Base-by-base conservation (phyloP, 2,329 filamentous ascomycete species). In the Dothistroma pini region DNA sequence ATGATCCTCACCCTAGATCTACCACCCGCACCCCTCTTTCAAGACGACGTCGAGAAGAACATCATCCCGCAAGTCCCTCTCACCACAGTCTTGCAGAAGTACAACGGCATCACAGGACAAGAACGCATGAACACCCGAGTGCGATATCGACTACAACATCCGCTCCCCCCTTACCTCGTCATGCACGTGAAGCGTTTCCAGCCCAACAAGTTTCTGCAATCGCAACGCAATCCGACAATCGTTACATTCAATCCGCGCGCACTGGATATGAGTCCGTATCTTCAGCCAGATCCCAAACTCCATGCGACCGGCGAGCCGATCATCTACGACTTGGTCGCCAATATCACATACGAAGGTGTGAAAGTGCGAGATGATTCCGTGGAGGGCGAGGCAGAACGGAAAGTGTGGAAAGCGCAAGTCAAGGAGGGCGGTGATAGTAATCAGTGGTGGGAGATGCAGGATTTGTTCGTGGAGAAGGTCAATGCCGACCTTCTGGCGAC, bases 131-230 rank as follows among this genome's bases (percentile, higher is more conserved):
- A 92, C 57, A 90, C 93, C 70, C 87, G 95, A 65, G 89, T 93
- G 70, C 88, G 95, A 35, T 97, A 97, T 77, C 87, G 93, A 16
- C 83, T 99, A 4, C 79, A 96, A 53, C 93, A 96, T 71, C 95
- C 95, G 0, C 82, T 99, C 0, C 95, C 95, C 0, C 93, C 93
- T 0, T 97, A 89, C 73, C 85, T 99, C 19, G 81, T 95, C 57
- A 91, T 99, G 79, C 93, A 99, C 79, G 88, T 97, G 79, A 97
- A 97, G 80, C 91, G 95, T 69, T 99, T 99, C 82, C 91, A 88
- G 68, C 88, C 89, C 67, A 99, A 99, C 81, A 96, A 97, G 75
- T 99, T 99, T 72, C 90, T 99, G 21, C 86, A 89, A 1, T 93
- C 97, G 78, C 72, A 75, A 56, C 89, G 95, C 55, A 99, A 99